Conservation (phyloP, 768 basidiomycete species). For the Pulveroboletus sp. region DNA sequence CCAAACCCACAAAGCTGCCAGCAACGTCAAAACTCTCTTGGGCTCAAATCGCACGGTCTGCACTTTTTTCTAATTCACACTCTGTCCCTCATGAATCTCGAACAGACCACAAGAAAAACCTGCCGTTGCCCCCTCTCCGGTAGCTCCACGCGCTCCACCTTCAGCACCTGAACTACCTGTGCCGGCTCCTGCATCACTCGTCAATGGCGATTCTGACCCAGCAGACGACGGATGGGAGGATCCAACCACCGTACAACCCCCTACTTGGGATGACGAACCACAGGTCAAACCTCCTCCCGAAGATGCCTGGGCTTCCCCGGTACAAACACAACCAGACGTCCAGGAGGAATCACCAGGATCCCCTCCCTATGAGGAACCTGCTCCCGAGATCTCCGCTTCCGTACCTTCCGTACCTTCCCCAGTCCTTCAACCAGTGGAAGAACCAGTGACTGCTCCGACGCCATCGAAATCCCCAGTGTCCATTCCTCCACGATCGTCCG, state of each 20-base stretch:
- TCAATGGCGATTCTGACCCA: slow-evolving; percentile 33
- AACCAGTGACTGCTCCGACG: slow-evolving; percentile 30
- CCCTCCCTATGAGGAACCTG: slow-evolving; percentile 34
- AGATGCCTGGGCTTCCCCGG: slow-evolving; percentile 34
- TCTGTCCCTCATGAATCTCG: slow-evolving; percentile 4
- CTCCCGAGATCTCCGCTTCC: slow-evolving; percentile 17
- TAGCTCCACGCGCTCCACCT: slow-evolving; percentile 14
- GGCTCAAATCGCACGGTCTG: slow-evolving; percentile 75
- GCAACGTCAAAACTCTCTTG: slow-evolving; percentile 79
- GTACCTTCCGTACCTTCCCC: slow-evolving; percentile 16
- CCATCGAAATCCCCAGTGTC: slow-evolving; percentile 43
- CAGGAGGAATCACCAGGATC: slow-evolving; percentile 16
- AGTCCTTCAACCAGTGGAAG: slow-evolving; percentile 19
- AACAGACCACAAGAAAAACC: slow-evolving; percentile 67
- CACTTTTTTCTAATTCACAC: not conserved
- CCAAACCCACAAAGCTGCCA: slow-evolving; percentile 50
- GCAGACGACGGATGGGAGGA: slow-evolving; percentile 61
- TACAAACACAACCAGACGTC: slow-evolving; percentile 23
- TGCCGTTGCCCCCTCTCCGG: slow-evolving; percentile 35
- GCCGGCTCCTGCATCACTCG: slow-evolving; percentile 27
- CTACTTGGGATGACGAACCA: slow-evolving; percentile 72
- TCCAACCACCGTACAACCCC: slow-evolving; percentile 65
- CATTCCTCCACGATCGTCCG: slow-evolving; percentile 51
- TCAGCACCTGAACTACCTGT: slow-evolving; percentile 24
- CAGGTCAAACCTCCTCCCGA: slow-evolving; percentile 34